Evolutionary conservation across 73 alveolate genomes (phyloP), one percentile per base, ranked within the genome.

Genomic region (Urostyla sp.): DNA sequence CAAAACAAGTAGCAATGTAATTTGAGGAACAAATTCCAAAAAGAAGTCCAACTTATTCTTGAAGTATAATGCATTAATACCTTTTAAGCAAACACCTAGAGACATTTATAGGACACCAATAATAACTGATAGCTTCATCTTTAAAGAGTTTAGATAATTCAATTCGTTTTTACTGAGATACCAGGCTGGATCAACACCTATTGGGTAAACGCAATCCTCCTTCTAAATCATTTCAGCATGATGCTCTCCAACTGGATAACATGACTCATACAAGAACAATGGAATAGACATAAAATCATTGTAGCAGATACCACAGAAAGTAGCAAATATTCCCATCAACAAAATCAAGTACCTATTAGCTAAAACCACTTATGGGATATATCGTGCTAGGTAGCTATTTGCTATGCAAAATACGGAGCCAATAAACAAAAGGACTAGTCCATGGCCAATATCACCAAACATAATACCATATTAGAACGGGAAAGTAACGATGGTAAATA

Each of bases 241-340:
- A 35, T 16, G 54, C 55, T 7, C 73, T 54, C 24, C 56, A 51
- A 66, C 79, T 60, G 84, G 76, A 87, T 92, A 95, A 69, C 98
- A 90, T 15, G 97, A 85, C 54, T 93, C 96, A 81, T 94, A 95
- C 20, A 93, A 36, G 58, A 92, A 80, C 43, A 92, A 24, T n/a
- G 99, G 98, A 44, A 97, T 85, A 37, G 98, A 96, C 95, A 95
- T 90, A 84, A 94, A 95, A 75, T 97, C 99, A 88, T 97, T 97
- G 66, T 97, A 97, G 37, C 95, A 92, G 27, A 95, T 48, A 48
- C 99, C 99, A 78, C 98, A 94, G 83, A 90, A 97, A 38, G 90
- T 67, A 43, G 99, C 95, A 67, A 94, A 95, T 34, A 97, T 49
- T 4, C 99, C 99, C 94, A 60, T 50, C 48, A 91, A 61, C 26